Conservation (phyloP, 208 protist species). For the Crithidia brevicula region DNA sequence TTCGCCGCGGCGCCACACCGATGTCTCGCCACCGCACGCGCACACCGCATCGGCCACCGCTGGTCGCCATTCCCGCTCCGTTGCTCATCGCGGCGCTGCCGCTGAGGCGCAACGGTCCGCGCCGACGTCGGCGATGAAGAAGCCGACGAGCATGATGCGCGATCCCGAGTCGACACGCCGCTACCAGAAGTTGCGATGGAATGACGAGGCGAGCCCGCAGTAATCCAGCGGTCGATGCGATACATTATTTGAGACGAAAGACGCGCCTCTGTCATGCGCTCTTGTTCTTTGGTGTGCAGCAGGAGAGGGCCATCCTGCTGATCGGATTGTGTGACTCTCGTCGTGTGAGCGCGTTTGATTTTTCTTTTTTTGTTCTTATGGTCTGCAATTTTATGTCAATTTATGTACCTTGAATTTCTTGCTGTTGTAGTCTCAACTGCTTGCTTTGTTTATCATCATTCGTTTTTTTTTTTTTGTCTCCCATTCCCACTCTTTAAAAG, state of each 20-base stretch:
- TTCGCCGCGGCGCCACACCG: background rate
- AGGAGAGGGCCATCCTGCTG: too few relatives aligned
- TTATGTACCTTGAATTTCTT: too few relatives aligned
- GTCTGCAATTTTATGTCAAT: too few relatives aligned
- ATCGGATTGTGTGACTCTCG: too few relatives aligned
- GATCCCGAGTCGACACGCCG: constrained; percentile 30
- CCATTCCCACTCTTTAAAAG: background rate
- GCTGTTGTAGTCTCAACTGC: too few relatives aligned
- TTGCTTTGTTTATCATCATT: too few relatives aligned
- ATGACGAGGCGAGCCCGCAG: constrained; percentile 20
- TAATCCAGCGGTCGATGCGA: too few relatives aligned
- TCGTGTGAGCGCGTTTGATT: too few relatives aligned
- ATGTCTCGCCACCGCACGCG: background rate
- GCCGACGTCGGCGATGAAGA: constrained; percentile 14
- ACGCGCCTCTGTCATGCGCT: too few relatives aligned
- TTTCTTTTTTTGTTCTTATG: constrained; percentile 3
- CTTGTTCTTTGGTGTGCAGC: too few relatives aligned
- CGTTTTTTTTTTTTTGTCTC: background rate
- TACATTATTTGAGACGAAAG: too few relatives aligned
- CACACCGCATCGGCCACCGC: background rate
- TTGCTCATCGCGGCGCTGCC: background rate
- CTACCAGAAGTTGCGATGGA: constrained; percentile 32
- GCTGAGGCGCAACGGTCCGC: background rate
- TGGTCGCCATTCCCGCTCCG: background rate
- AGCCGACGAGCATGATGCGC: constrained; percentile 27